Percentiles rank a stretch among this genome's conserved stretches.
phyloP scores from a whole-genome alignment of 106 monocot species.

The Alisma plantagoaquatica region DNA sequence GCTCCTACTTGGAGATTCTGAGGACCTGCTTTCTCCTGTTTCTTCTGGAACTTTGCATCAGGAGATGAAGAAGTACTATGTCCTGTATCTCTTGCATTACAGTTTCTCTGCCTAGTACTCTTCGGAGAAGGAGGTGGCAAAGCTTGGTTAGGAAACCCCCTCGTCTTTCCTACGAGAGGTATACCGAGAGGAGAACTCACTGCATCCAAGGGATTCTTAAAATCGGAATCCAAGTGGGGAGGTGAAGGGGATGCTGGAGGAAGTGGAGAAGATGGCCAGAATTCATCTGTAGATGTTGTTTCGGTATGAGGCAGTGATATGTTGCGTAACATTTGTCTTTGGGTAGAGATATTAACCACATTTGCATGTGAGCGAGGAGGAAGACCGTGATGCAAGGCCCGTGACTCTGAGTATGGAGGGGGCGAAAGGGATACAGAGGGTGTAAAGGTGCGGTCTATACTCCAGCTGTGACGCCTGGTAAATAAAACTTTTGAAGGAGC shows the following conservation, averaged over 20 bases:
- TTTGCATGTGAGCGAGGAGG: constrained; percentile 13
- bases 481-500: constrained; percentile 28
- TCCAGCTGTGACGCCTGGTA: constrained; percentile 62
- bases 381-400: not conserved
- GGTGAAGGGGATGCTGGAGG: constrained; percentile 44
- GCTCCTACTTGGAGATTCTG: constrained; percentile 12
- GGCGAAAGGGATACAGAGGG: constrained; percentile 30
- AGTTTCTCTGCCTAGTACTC: constrained; percentile 8
- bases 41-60: constrained; percentile 17
- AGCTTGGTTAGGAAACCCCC: constrained; percentile 9
- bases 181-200: constrained; percentile 58
- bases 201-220: constrained; percentile 7
- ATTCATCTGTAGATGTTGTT: constrained; percentile 30
- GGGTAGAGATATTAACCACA: constrained; percentile 11
- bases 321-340: constrained; percentile 7
- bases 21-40: constrained; percentile 9
- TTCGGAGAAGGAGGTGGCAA: constrained; percentile 26
- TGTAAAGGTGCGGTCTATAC: constrained; percentile 30
- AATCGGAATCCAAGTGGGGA: constrained; percentile 19
- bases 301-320: constrained; percentile 13
- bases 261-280: constrained; percentile 36
- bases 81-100: constrained; percentile 16
- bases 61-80: constrained; percentile 16
- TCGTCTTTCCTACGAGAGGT: constrained; percentile 8
- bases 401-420: constrained; percentile 24